Evolutionary conservation across 1,284 basidiomycete genomes (phyloP), one percentile per base, ranked within the genome.

Genomic region (Schizophyllum amplum): DNA sequence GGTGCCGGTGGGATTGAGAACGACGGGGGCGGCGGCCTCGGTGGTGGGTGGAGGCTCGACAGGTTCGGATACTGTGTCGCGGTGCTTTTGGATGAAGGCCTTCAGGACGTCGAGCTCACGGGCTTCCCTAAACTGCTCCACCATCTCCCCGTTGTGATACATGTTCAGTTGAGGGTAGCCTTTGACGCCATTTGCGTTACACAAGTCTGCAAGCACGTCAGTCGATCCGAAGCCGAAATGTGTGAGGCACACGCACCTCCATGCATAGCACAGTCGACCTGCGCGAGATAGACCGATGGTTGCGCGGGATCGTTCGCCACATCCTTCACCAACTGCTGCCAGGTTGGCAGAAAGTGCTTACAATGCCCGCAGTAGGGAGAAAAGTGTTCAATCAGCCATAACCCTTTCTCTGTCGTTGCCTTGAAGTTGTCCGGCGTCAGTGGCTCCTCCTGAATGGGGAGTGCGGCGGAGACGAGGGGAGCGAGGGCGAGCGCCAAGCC

Each of bases 291-390:
- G 11, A 96, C 83, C 7, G 77, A 76, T 0, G 86, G 78, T 11
- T 64, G 80, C 46, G 80, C 74, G 49, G 23, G 48, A 1, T 47
- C 25, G 15, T 71, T 68, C 59, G 82, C 76, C 57, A 82, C 83
- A 42, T 87, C 79, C 24, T 73, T 69, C 1, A 81, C 81, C 3
- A 98, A 75, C 53, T 85, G 72, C 42, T 82, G 76, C 94, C 95
- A 99, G 27, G 86, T 93, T 0, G 94, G 92, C 7, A 84, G 82
- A 63, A 94, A 93, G 0, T 71, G 64, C 47, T 76, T 78, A 70
- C 92, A 94, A 66, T 94, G 91, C n/a, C 69, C 67, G 67, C 92
- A 94, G 62, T 83, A 88, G 0, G 92, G 92, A 1, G 86, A 90
- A 70, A 81, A 90, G 69, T 85, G 82, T 63, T 91, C 87, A 55